These are phyloP conservation scores for Aspergillus fijiensis DNA, from an alignment of 2,329 filamentous ascomycete genomes.

Conservation along the genomic window DNA sequence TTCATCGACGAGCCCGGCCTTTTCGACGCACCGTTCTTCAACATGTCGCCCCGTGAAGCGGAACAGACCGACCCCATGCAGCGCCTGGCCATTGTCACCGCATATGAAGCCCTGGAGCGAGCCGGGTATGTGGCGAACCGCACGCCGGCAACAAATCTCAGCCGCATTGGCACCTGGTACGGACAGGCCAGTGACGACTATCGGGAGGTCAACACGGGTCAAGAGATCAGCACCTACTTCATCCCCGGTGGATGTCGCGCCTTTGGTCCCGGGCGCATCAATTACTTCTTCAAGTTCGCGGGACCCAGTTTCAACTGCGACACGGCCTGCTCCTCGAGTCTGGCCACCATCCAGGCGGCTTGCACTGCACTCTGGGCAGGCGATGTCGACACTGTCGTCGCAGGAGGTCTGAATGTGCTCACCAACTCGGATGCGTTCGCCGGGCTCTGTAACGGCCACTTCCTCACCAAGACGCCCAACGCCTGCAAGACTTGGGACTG, in stretches of 20 bases:
- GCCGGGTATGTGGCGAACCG: conserved; percentile 70
- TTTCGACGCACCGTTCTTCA: conserved; percentile 45
- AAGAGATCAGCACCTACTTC: conserved; percentile 68
- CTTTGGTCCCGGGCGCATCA: conserved; percentile 63
- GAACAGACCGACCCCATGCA: conserved; percentile 78
- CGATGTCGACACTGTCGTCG: conserved; percentile 76
- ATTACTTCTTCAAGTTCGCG: conserved; percentile 74
- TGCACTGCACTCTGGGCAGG: conserved; percentile 57
- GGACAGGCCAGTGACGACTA: conserved; percentile 67
- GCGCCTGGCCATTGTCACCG: conserved; percentile 70
- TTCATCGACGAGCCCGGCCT: conserved; percentile 39
- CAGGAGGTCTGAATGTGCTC: conserved; percentile 69
- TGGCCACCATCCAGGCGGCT: conserved; percentile 51
- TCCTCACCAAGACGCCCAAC: conserved; percentile 35
- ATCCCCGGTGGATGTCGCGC: conserved; percentile 61
- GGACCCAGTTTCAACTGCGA: conserved; percentile 71
- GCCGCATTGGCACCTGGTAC: conserved; percentile 68
- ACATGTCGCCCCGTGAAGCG: conserved; percentile 65
- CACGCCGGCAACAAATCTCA: conserved; percentile 54
- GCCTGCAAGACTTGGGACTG: conserved; percentile 52
- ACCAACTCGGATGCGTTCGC: conserved; percentile 78
- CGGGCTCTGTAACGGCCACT: conserved; percentile 59
- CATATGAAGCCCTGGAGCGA: conserved; percentile 78
- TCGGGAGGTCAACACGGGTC: conserved; percentile 66
- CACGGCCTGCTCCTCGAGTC: conserved; percentile 64